Base-by-base conservation (phyloP, 192 early-diverging fungal species). In the Phycomyces nitens region DNA sequence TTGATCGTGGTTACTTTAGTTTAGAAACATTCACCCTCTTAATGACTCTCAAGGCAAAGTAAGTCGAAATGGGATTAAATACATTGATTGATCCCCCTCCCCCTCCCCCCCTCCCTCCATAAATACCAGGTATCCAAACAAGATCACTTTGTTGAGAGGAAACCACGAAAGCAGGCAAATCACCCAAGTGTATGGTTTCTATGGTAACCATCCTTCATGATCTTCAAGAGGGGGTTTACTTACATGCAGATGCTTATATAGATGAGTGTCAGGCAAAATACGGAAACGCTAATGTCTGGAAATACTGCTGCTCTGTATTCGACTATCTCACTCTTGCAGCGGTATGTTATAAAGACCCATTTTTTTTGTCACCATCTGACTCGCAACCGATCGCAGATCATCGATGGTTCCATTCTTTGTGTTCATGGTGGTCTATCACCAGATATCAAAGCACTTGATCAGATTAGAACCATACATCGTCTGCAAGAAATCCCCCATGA, bases 131-230 rank as follows among this genome's bases (percentile, higher is more conserved):
- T 95, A 94, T 84, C 96, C 96, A 10, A 92, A 96, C 63, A 95
- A 96, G 68, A 96, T 98, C 43, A 97, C 94, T 24, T 79, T 98
- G 23, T 77, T 98, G 64, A 82, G 96, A 50, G 96, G 96, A 60
- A 98, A 98, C 75, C 96, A 98, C 76, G 96, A 98, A 77, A 93
- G 91, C 65, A 77, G 94, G 59, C 94, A 98, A 71, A 96, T 98
- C 66, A 98, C 96, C 8, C 94, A 96, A 66, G 94, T 98, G 16
- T 95, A 95, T 77, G 93, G 93, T 22, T 95, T 95, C 73, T 95
- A 92, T 76, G 93, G 92, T 92, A 73, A 64, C 22, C 14, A 42
- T 16, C 11, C 16, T 8, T 26, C 7, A 14, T 2, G 14, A 12
- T 22, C 22, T 22, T 43, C 29, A 34, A 57, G 26, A 8, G 18